phyloP scores from a whole-genome alignment of 148 eudicot species.

The Rhododendron kiyosumense region DNA sequence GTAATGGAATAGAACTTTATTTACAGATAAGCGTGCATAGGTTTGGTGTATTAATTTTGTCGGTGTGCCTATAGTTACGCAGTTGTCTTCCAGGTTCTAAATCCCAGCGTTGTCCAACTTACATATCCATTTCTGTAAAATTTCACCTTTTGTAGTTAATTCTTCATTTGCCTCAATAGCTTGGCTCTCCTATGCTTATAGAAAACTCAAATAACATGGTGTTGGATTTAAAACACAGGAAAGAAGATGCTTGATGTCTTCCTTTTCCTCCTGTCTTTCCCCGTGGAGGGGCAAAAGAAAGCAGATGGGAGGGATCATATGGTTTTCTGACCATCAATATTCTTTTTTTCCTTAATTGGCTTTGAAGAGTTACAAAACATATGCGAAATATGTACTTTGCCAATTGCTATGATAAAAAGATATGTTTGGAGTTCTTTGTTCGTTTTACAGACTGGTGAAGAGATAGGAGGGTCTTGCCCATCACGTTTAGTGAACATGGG shows the following conservation, averaged over 20 bases:
- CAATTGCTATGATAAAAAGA: neutral
- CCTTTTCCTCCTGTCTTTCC: neutral
- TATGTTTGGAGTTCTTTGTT: neutral
- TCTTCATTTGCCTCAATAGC: neutral
- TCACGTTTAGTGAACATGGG: neutral
- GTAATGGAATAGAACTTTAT: neutral
- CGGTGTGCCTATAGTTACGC: neutral
- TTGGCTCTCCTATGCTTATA: neutral
- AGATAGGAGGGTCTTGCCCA: neutral
- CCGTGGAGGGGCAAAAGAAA: neutral
- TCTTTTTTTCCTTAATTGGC: neutral
- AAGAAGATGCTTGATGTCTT: neutral
- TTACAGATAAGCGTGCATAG: neutral
- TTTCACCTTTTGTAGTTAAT: neutral
- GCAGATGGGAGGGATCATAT: neutral
- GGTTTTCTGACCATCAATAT: neutral
- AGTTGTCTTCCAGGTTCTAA: neutral
- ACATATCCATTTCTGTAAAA: neutral
- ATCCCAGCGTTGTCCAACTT: neutral
- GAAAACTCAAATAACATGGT: neutral
- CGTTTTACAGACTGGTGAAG: neutral
- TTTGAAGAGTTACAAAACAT: neutral
- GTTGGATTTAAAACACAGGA: constrained; percentile 1
- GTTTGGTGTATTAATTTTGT: neutral
- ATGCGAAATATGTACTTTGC: neutral